Base-by-base conservation (phyloP, 2,329 filamentous ascomycete genomes). In the Fusarium sp. region DNA sequence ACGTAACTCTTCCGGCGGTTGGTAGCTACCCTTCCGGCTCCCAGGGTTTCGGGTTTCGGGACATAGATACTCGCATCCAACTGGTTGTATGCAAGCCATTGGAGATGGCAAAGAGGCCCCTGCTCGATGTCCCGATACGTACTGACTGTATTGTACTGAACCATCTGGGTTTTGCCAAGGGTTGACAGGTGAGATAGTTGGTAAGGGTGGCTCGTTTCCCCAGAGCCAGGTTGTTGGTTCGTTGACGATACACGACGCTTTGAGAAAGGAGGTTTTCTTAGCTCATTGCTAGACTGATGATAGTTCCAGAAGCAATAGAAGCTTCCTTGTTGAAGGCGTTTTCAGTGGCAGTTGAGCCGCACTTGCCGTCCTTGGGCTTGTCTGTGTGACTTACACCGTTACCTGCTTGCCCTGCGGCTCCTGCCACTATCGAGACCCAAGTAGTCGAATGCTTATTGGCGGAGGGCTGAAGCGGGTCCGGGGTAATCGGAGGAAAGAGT, bases 71-170 rank as follows among this genome's bases (percentile, higher is more conserved):
- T 10, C 18, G 34, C 34, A 37, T 37, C 34, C 55, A 43, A 60
- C 21, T 69, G 54, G 32, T 16, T 45, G 37, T 42, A 59, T 59
- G 48, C 63, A 59, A 51, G 56, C 63, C 57, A 46, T 64, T 58
- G 67, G 67, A 63, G 34, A 59, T 57, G 18, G 49, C 32, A 50
- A 25, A 40, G 28, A 25, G 16, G 14, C 34, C 49, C 49, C 49
- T 53, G n/a, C 18, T 42, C 10, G 9, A 28, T 28, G 2, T 53
- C 21, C 4, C 3, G 10, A 28, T 8, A 53, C 34, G 18, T 37
- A 53, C 32, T 42, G 49, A 8, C 10, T 25, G 23, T 53, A 27
- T 18, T 53, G 49, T 53, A 51, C 23, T 53, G 49, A 27, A 41
- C 7, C 14, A 37, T 20, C 23, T 21, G 21, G 11, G 14, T 16